phyloP scores from a whole-genome alignment of 179 eudicot genomes.

The Drosera spatulata region DNA sequence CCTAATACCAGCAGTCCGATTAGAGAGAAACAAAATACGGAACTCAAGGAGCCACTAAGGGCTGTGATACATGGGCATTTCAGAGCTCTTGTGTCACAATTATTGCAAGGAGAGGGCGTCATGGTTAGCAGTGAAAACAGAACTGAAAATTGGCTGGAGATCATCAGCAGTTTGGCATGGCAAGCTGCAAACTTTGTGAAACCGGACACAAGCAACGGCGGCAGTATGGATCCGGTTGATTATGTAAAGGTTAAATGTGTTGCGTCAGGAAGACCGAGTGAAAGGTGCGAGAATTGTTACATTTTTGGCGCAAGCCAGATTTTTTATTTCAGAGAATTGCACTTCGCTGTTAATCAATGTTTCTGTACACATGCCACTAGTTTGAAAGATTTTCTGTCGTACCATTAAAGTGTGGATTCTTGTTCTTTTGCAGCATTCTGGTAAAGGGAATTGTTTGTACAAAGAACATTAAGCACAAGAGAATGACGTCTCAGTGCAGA shows the following conservation, averaged over 20 bases:
- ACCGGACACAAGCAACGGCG: constrained; percentile 92
- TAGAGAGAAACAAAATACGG: constrained; percentile 44
- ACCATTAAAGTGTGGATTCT: constrained; percentile 7
- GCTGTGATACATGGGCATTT: constrained; percentile 75
- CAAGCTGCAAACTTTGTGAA: constrained; percentile 92
- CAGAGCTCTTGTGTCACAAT: constrained; percentile 93
- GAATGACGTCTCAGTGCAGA: constrained; percentile 91
- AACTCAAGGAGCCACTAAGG: constrained; percentile 47
- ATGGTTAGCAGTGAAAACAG: constrained; percentile 30
- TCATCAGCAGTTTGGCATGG: constrained; percentile 76
- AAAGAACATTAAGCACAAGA: constrained; percentile 94
- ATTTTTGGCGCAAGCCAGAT: neutral
- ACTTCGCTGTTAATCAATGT: no score
- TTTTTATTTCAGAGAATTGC: neutral
- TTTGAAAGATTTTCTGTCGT: neutral
- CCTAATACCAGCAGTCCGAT: constrained; percentile 29
- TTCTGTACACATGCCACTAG: no score
- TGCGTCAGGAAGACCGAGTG: constrained; percentile 78
- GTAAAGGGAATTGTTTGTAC: constrained; percentile 94
- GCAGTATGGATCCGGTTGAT: constrained; percentile 97
- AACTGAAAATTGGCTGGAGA: constrained; percentile 63
- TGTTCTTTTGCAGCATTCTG: constrained; percentile 48
- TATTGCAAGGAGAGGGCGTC: constrained; percentile 75
- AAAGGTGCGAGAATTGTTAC: constrained; percentile 44
- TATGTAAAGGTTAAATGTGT: constrained; percentile 90